Evolutionary conservation across 805 yeast genomes (phyloP), one percentile per base, ranked within the genome.

Genomic region (Wickerhamomyces chambardii): DNA sequence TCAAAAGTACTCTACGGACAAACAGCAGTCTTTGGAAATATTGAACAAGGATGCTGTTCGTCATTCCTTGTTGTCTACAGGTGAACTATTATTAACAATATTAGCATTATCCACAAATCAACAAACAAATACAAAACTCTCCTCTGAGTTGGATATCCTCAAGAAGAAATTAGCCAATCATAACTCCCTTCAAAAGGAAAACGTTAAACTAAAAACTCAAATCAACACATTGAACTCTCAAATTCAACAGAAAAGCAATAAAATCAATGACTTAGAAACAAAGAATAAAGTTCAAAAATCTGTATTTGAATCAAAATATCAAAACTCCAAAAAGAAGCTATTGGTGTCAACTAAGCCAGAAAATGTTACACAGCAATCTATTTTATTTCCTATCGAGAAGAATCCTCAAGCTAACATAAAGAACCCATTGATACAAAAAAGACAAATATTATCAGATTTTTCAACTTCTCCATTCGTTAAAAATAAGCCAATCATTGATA

Each of bases 261-360:
- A 58, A 25, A 47, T 54, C n/a, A 59, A 55, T 15, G 48, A 42
- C 16, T 39, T 53, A 22, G 51, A 48, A 33, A 58, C 56, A 31
- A 39, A 50, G n/a, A 58, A 55, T n/a, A 54, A 51, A 22, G 44
- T 58, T 1, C 58, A 53, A 25, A 58, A 46, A 36, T 61, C 62
- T 0, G 50, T 57, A 14, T 46, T 55, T 31, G 64, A 60, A 36
- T 47, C 59, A 6, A 60, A 60, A 35, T 29, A 61, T 10, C 58
- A 56, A 11, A 56, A 47, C 32, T 59, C 59, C 6, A 56, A 58
- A 38, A 55, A 49, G 39, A 51, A 37, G 11, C 47, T 58, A 16
- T n/a, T n/a, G n/a, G 51, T 56, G 21, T 40, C 41, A 15, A 31
- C 41, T 7, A 17, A 30, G 2, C 36, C 45, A 30, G 17, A 36